Conservation (phyloP, 768 basidiomycete species). For the Mycena indigotica region DNA sequence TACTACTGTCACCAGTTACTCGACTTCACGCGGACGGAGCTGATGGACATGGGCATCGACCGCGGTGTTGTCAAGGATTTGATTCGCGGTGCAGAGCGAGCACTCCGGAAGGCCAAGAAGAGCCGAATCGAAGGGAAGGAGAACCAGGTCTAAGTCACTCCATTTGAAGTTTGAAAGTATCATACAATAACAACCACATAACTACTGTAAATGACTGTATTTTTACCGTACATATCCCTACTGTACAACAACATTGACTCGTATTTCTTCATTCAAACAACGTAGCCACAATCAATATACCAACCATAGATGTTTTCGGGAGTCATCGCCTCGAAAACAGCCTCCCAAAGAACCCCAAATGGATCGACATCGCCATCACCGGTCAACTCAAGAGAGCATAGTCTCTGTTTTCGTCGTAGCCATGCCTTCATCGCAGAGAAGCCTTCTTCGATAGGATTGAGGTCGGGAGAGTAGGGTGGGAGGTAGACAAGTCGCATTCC, state of each 20-base stretch:
- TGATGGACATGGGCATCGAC: neutral
- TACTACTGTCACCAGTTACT: neutral
- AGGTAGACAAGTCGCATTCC: constrained; percentile 29
- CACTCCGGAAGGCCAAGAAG: neutral
- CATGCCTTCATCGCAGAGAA: constrained; percentile 32
- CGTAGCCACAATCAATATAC: constrained; percentile 29
- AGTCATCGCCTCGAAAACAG: constrained; percentile 26
- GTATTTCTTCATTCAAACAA: constrained; percentile 2
- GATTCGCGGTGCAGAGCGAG: neutral
- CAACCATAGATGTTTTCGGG: constrained; percentile 23
- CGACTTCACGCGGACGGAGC: neutral
- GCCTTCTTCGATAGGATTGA: constrained; percentile 35
- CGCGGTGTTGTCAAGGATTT: neutral
- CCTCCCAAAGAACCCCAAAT: constrained; percentile 21
- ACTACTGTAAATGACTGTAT: constrained; percentile 1
- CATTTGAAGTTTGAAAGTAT: neutral
- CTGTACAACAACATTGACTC: neutral
- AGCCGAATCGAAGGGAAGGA: constrained; percentile 9
- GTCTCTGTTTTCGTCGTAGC: constrained; percentile 18
- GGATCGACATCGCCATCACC: constrained; percentile 15
- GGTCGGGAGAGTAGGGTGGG: constrained; percentile 36
- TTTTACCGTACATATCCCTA: neutral
- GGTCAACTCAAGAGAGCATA: constrained; percentile 13
- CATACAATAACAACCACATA: neutral
- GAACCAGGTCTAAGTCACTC: neutral